A percentile compares a stretch with the other conserved stretches of the same genome.
Conservation (phyloP, 257 asterid species). For the Asclepias syriaca region DNA sequence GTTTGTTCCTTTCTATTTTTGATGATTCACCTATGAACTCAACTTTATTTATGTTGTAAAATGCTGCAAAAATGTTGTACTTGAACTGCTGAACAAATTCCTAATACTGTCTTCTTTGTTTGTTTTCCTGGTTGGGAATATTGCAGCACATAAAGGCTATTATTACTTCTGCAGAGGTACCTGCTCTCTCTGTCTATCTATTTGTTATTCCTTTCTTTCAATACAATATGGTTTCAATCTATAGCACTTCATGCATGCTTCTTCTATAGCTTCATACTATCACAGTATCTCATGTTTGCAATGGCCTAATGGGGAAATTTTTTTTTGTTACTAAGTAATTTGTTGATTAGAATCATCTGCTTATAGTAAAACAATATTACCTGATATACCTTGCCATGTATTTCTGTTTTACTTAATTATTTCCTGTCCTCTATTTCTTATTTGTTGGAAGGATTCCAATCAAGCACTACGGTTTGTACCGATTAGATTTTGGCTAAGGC, state of each 20-base stretch:
- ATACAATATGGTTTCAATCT: neutral
- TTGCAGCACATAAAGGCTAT: conserved; percentile 97
- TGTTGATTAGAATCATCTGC: neutral
- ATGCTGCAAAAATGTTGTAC: neutral
- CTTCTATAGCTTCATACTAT: neutral
- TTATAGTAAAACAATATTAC: neutral
- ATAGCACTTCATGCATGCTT: neutral
- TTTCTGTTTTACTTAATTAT: neutral
- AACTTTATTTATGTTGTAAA: neutral
- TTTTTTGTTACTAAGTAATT: neutral
- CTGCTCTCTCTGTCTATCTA: conserved; percentile 7
- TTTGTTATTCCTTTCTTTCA: neutral
- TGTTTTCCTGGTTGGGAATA: conserved; percentile 14
- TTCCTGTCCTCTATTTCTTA: neutral
- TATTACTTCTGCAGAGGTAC: conserved; percentile 82
- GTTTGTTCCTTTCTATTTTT: neutral
- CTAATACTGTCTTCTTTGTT: conserved; percentile 11
- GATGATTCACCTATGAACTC: neutral
- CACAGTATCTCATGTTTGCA: neutral
- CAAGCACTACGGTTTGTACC: neutral
- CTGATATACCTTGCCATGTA: neutral
- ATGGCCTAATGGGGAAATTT: neutral
- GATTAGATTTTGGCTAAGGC: neutral
- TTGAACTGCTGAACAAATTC: neutral
- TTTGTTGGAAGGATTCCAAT: neutral